Evolutionary conservation across 2,329 filamentous ascomycete genomes (phyloP), one percentile per base, ranked within the genome.

Genomic region (Pseudocercospora cruenta): DNA sequence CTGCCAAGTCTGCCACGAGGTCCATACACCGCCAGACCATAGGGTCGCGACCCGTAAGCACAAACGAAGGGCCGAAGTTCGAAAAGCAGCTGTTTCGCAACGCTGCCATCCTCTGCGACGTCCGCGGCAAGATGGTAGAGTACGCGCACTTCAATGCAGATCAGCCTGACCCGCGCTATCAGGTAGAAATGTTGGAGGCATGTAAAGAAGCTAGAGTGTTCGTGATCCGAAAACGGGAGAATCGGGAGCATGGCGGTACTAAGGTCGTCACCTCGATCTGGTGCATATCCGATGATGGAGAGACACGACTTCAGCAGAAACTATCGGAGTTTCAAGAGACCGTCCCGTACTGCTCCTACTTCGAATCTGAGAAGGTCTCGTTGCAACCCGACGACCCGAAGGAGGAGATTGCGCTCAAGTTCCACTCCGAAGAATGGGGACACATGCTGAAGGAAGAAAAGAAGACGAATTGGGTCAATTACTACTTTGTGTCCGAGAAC

Each of bases 401-500:
- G 2, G 72, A 79, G 0, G 74, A 77, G 0, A 78, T 78, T 36
- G 70, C 75, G 26, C 75, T 83, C 12, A 76, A 75, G 21, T 82
- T 80, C 61, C 81, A 83, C 62, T 74, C 76, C 10, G 69, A 76
- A 4, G 66, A 69, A 5, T 80, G 77, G 70, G 80, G 78, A 0
- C 74, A 73, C 3, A 68, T 74, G 31, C 68, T 78, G 0, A 58
- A 75, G n/a, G 77, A 74, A 36, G 73, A 76, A 16, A 75, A 75
- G 19, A 78, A 77, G 49, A 82, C 81, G 0, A 79, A 73, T 10
- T 83, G 81, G 81, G 75, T 82, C 21, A 83, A 82, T 60, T 83
- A 82, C 62, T 71, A 81, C 28, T 81, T 83, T 58, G 63, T 64
- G 1, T 65, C 64, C 2, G 73, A 71, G 7, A 66, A 64, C 73